Conservation (phyloP, 176 grass and related monocot species). For the barley (Hordeum vulgare) region MorexV3_pseudomolecules_assembly NC_058520.1:46138206-46138705, state of each 20-base stretch:
- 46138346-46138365: neutral
- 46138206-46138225: conserved; percentile 95
- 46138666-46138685: neutral
- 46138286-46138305: neutral
- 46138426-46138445: conserved; percentile 32
- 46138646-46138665: conserved; percentile 47
- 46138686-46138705: neutral
- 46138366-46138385: neutral
- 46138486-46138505: conserved; percentile 88
- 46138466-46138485: conserved; percentile 78
- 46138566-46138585: conserved; percentile 84
- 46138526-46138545: conserved; percentile 93
- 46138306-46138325: neutral
- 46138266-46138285: conserved; percentile 26
- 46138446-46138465: conserved; percentile 71
- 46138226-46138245: conserved; percentile 91
- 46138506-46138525: conserved; percentile 85
- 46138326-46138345: neutral
- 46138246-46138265: conserved; percentile 17
- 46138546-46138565: conserved; percentile 81
- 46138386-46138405: neutral
- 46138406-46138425: conserved; percentile 6
- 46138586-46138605: conserved; percentile 93
- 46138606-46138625: conserved; percentile 74
- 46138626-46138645: conserved; percentile 95